Conservation (phyloP, 495 filamentous ascomycete genomes). For the Penicillium turbatum region DNA sequence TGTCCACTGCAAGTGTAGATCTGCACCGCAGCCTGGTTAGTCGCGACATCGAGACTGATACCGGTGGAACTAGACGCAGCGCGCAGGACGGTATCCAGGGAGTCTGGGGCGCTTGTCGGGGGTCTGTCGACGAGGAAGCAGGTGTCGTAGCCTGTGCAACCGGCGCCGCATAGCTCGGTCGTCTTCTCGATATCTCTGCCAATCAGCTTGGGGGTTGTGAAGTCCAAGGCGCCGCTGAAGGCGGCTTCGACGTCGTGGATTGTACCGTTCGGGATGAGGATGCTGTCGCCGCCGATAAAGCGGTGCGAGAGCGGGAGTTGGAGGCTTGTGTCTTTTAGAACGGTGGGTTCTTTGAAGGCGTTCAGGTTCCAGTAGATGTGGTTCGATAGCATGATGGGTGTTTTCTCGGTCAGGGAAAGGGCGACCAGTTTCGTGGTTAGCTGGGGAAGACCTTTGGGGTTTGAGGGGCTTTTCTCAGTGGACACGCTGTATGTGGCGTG, state of each 20-base stretch:
- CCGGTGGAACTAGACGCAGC: constrained; percentile 56
- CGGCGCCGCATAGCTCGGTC: constrained; percentile 60
- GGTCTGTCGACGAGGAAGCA: constrained; percentile 68
- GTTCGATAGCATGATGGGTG: constrained; percentile 76
- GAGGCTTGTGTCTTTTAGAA: constrained; percentile 69
- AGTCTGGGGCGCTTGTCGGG: constrained; percentile 56
- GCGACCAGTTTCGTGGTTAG: constrained; percentile 50
- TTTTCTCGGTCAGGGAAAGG: constrained; percentile 72
- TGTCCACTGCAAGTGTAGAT: constrained; percentile 72
- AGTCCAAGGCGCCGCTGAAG: constrained; percentile 64
- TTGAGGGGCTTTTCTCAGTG: constrained; percentile 29
- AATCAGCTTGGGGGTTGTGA: constrained; percentile 70
- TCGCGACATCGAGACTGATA: constrained; percentile 67
- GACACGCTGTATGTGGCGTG: constrained; percentile 70
- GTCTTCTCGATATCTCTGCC: constrained; percentile 61
- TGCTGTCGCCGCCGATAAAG: constrained; percentile 67
- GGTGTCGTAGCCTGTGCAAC: constrained; percentile 74
- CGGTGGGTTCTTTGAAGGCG: constrained; percentile 62
- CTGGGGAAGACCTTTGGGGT: constrained; percentile 41
- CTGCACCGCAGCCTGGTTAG: constrained; percentile 74
- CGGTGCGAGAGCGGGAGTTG: constrained; percentile 67
- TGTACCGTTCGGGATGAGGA: constrained; percentile 73
- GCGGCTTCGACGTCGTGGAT: constrained; percentile 60
- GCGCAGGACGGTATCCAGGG: constrained; percentile 59
- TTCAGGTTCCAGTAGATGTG: constrained; percentile 91